phyloP scores from a whole-genome alignment of 78 protist genomes.

The Trichosphaerium sp. region DNA sequence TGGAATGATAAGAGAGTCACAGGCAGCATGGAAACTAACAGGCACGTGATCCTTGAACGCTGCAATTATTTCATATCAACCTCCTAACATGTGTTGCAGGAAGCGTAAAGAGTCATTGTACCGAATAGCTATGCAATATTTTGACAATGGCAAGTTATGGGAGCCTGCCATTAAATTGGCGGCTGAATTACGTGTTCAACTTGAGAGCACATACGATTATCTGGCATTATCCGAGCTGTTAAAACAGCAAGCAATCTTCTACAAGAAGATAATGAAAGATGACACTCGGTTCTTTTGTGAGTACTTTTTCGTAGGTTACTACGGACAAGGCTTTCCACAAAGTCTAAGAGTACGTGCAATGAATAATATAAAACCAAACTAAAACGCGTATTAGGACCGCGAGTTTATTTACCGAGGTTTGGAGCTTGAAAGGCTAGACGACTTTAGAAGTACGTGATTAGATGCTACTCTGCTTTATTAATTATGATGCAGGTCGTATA shows the following conservation, averaged over 20 bases:
- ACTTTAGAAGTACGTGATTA: no score
- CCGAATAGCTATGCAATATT: conserved; percentile 20
- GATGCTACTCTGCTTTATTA: no score
- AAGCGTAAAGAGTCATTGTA: conserved; percentile 24
- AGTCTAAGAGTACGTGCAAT: not conserved
- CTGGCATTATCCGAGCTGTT: not conserved
- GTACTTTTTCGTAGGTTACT: conserved; percentile 64
- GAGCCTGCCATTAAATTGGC: conserved; percentile 33
- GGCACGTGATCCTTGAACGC: not conserved
- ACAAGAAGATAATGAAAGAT: conserved; percentile 29
- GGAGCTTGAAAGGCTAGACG: conserved; percentile 43
- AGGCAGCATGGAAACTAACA: not conserved
- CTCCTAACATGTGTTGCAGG: not conserved
- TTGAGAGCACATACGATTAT: not conserved
- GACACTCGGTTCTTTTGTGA: conserved; percentile 49
- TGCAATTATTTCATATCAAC: not conserved
- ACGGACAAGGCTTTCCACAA: conserved; percentile 50
- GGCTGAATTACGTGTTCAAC: not conserved
- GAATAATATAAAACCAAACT: not conserved
- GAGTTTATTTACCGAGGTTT: conserved; percentile 57
- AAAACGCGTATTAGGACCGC: conserved; percentile 14
- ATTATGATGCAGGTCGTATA: conserved; percentile 30
- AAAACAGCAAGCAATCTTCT: conserved; percentile 25
- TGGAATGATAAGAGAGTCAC: conserved; percentile 22
- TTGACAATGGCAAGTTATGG: conserved; percentile 68